Evolutionary conservation across 2,329 filamentous ascomycete species (phyloP).

Genomic region (Knufia petricola): DNA sequence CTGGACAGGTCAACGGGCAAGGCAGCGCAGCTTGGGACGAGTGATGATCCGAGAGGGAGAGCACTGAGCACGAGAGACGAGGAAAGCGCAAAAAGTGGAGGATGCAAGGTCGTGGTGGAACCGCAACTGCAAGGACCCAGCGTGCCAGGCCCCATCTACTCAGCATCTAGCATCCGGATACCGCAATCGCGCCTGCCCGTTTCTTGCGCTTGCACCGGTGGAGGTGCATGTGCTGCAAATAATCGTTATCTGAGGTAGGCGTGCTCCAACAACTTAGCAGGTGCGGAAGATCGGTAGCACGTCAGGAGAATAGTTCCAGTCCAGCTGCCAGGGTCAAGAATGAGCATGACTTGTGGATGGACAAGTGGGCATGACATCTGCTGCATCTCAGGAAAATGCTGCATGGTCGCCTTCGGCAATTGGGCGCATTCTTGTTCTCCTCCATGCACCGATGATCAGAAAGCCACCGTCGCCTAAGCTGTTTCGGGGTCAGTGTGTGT

Average conservation of each 20-base stretch:
- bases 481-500: too few relatives aligned
- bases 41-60: not conserved
- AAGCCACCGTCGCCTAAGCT: too few relatives aligned
- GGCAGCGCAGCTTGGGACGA: constrained; percentile 1
- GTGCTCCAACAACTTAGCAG: too few relatives aligned
- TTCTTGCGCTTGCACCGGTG: not conserved
- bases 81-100: constrained; percentile 6
- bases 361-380: not conserved
- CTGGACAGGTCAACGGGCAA: not conserved
- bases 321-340: not conserved
- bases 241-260: too few relatives aligned
- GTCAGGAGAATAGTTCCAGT: too few relatives aligned
- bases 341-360: not conserved
- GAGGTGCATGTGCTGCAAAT: not conserved
- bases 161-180: not conserved
- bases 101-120: not conserved
- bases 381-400: not conserved
- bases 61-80: constrained; percentile 5
- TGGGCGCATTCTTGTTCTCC: not conserved
- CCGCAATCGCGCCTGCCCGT: not conserved
- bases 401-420: not conserved
- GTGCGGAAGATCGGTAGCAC: too few relatives aligned
- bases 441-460: too few relatives aligned
- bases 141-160: not conserved
- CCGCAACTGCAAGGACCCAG: not conserved